Base-by-base conservation (phyloP, 768 basidiomycete species). In the Leccinum subtestaceum region DNA sequence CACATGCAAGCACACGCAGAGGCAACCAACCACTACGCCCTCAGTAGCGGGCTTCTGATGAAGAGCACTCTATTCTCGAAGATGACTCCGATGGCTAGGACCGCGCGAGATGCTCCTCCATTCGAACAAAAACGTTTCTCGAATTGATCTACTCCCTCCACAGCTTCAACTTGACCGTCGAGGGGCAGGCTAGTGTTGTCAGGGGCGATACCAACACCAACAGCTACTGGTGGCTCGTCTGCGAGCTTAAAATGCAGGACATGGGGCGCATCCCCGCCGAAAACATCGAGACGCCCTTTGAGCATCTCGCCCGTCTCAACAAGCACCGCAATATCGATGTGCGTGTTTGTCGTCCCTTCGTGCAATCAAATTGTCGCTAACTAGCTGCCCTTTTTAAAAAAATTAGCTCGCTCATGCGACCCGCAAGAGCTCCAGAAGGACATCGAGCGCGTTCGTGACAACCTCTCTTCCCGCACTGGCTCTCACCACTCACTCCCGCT, bases 221-320 rank as follows among this genome's bases (percentile, higher is more conserved):
- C 74, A 93, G 92, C 75, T 99, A 99, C 76, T 98, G 97, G 97
- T 98, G 97, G 97, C 89, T 98, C 52, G 96, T 99, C 8, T 85
- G 95, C 50, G 97, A 98, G 9, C 86, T 99, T 63, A 98, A 98
- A 78, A 97, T 95, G 10, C 95, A 98, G 74, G 95, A 97, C 68
- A 93, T 99, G n/a, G 97, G 97, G 0, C 98, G 98, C 73, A 98
- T 99, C 53, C 97, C 97, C 17, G 97, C 97, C 0, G 97, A 99
- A 76, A 98, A 98, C 73, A 98, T 99, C 64, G 97, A 99, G 73
- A 99, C 97, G 0, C 97, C 97, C 0, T 97, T 94, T 67, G 97
- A 99, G 72, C 84, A 96, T 40, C 82, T 98, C 7, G 97, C 97
- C 0, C 79, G 97, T 58, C 80, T 98, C 56, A 98, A 99, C 78